Conservation (phyloP, 129 eudicot species). For the Ambrosia trifida region DNA sequence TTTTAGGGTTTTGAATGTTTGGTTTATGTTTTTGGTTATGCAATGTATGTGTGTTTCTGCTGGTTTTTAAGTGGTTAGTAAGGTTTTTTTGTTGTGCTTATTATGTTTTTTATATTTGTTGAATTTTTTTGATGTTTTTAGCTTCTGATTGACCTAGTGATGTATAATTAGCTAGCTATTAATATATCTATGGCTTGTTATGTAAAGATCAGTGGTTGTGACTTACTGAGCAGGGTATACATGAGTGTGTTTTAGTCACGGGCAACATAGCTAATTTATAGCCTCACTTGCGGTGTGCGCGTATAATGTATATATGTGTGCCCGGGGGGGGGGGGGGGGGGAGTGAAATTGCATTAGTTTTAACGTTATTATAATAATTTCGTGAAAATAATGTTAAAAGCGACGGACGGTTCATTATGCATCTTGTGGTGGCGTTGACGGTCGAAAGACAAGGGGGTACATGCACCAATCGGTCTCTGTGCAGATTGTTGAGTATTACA, state of each 20-base stretch:
- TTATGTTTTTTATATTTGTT: not conserved
- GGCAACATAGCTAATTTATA: too few species aligned
- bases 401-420: too few species aligned
- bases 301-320: too few species aligned
- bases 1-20: slow-evolving; percentile 13
- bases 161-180: slow-evolving; percentile 4
- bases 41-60: slow-evolving; percentile 19
- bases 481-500: too few species aligned
- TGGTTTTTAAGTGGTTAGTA: slow-evolving; percentile 8
- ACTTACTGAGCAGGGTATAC: not conserved
- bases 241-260: not conserved
- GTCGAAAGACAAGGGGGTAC: too few species aligned
- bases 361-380: too few species aligned
- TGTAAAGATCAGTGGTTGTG: slow-evolving; percentile 16
- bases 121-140: not conserved
- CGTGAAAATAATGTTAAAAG: too few species aligned
- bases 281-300: too few species aligned
- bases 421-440: too few species aligned
- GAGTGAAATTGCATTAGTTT: too few species aligned
- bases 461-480: too few species aligned
- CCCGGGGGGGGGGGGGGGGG: too few species aligned
- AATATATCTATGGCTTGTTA: not conserved
- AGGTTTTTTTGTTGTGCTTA: not conserved
- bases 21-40: not conserved
- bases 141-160: not conserved